phyloP scores from a whole-genome alignment of 495 filamentous ascomycete genomes.

The Neurospora sublineolata region DNA sequence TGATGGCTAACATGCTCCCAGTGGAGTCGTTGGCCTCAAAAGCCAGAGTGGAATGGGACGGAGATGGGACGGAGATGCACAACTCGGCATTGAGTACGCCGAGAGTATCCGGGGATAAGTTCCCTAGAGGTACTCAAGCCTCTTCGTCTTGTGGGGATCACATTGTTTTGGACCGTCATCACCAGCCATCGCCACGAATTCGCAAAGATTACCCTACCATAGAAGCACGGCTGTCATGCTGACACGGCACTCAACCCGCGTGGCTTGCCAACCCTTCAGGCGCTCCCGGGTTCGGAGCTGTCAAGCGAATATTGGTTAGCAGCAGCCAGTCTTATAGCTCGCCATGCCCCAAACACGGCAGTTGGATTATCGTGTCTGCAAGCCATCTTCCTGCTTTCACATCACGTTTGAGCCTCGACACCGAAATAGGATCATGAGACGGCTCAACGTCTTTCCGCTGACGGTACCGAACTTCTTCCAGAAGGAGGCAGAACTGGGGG shows the following conservation, averaged over 20 bases:
- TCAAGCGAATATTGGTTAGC: neutral
- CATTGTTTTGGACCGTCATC: neutral
- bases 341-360: neutral
- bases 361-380: neutral
- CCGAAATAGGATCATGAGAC: neutral
- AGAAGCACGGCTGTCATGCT: neutral
- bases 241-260: neutral
- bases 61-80: no score
- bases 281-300: neutral
- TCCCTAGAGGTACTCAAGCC: no score
- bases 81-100: no score
- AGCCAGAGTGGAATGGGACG: no score
- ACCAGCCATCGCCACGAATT: neutral
- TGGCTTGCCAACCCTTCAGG: neutral
- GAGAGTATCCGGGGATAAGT: no score
- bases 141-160: neutral
- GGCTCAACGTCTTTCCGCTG: neutral
- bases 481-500: neutral
- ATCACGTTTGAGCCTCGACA: neutral
- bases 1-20: no score
- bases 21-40: no score
- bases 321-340: neutral
- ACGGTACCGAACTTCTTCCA: neutral
- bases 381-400: neutral
- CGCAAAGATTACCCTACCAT: neutral